Evolutionary conservation across 176 grass and related monocot species (phyloP).

Genomic region (Triticum turgidum): DNA sequence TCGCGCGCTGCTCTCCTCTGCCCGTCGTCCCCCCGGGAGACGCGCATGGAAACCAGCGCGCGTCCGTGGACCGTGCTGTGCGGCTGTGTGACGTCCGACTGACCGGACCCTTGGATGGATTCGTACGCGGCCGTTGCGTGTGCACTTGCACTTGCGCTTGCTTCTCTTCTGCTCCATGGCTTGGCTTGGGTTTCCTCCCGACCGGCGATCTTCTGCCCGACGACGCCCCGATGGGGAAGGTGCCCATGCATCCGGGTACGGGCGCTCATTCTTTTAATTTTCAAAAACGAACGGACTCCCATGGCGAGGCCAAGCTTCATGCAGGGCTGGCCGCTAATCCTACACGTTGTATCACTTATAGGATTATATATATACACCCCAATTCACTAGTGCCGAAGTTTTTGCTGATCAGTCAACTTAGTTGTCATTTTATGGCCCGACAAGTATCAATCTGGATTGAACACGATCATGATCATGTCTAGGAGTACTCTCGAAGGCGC

Average conservation of each 20-base stretch:
- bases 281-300: no score
- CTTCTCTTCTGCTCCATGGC: background rate
- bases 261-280: background rate
- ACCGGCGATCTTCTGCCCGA: background rate
- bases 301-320: no score
- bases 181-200: background rate
- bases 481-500: background rate
- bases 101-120: slow-evolving; percentile 4
- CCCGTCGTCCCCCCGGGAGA: slow-evolving; percentile 27
- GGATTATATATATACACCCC: no score
- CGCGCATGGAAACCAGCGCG: slow-evolving; percentile 6
- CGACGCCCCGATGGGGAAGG: background rate
- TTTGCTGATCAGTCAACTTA: background rate
- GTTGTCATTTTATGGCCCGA: background rate
- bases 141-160: background rate
- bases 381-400: no score
- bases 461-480: background rate
- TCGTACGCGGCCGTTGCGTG: slow-evolving; percentile 34
- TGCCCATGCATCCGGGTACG: background rate
- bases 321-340: no score
- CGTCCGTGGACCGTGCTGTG: background rate
- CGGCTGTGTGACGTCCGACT: background rate
- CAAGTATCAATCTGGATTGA: background rate
- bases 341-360: no score
- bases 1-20: background rate